Evolutionary conservation across 495 filamentous ascomycete species (phyloP).

Genomic region (Diplogelasinospora grovesii): DNA sequence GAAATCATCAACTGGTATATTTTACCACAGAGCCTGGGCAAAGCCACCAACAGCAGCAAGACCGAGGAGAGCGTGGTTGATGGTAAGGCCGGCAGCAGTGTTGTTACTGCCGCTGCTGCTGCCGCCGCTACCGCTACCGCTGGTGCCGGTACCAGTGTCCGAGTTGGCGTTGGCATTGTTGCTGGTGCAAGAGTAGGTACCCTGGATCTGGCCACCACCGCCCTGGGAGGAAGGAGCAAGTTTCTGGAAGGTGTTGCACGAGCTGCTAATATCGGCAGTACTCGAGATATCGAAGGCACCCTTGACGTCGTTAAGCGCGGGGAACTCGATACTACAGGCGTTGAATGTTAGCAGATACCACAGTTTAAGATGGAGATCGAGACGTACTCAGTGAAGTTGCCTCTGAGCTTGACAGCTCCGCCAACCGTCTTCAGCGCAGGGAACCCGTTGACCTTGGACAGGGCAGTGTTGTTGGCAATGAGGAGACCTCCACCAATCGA

Average conservation of each 20-base stretch:
- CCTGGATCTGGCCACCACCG: conserved; percentile 48
- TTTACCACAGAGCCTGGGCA: conserved; percentile 27
- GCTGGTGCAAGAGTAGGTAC: conserved; percentile 52
- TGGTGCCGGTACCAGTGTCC: conserved; percentile 27
- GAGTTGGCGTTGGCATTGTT: conserved; percentile 37
- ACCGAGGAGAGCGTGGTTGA: conserved; percentile 34
- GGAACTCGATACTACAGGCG: conserved; percentile 56
- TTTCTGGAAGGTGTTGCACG: conserved; percentile 42
- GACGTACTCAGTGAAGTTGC: conserved; percentile 78
- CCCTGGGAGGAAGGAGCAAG: conserved; percentile 29
- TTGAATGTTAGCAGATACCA: neutral
- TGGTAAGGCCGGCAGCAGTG: conserved; percentile 23
- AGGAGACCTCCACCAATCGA: conserved; percentile 69
- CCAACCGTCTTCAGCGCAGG: conserved; percentile 57
- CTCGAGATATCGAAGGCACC: conserved; percentile 84
- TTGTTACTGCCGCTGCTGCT: conserved; percentile 19
- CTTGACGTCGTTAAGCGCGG: conserved; percentile 62
- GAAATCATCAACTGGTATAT: neutral
- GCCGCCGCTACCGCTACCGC: conserved; percentile 9
- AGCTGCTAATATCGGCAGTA: conserved; percentile 52
- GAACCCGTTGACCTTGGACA: conserved; percentile 59
- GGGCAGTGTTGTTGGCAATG: conserved; percentile 79
- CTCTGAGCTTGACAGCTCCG: conserved; percentile 85
- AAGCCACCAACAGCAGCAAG: conserved; percentile 34
- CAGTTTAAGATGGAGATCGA: neutral